These are phyloP conservation scores for Aspergillus haitiensis DNA, from an alignment of 495 filamentous ascomycete genomes.

Conservation along the genomic window DNA sequence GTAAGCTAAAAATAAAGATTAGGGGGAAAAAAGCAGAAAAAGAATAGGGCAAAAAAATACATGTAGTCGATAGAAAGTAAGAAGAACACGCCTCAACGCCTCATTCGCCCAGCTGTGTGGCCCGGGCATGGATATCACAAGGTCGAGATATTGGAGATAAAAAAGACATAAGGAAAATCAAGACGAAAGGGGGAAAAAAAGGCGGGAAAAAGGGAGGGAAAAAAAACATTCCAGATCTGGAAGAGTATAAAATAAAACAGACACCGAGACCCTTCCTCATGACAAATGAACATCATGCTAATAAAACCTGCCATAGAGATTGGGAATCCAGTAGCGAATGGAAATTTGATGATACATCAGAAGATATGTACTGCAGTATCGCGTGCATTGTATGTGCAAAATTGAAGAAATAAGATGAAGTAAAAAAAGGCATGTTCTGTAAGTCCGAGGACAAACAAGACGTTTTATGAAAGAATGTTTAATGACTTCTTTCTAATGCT, in stretches of 20 bases:
- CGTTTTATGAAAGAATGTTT: constrained; percentile 36
- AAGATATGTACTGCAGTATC: constrained; percentile 30
- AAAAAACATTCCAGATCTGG: constrained; percentile 14
- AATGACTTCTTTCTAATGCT: constrained; percentile 46
- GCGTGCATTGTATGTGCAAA: constrained; percentile 37
- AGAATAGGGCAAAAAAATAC: constrained; percentile 13
- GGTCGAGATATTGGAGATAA: constrained; percentile 21
- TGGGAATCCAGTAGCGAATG: constrained; percentile 21
- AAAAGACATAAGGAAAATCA: constrained; percentile 7
- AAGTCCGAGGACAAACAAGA: background rate
- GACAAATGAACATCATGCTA: constrained; percentile 3
- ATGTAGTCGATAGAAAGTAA: too few relatives aligned
- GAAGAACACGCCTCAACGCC: constrained; percentile 27
- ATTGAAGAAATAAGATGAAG: constrained; percentile 15
- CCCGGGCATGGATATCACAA: constrained; percentile 37
- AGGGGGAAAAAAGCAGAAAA: background rate
- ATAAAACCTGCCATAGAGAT: background rate
- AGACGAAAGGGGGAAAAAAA: constrained; percentile 12
- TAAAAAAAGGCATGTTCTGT: background rate
- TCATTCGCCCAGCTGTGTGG: constrained; percentile 33
- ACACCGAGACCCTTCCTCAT: constrained; percentile 12
- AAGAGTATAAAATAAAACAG: constrained; percentile 23
- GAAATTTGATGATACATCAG: constrained; percentile 41
- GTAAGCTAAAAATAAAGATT: background rate
- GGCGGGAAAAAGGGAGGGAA: constrained; percentile 9